Evolutionary conservation across 1,139 yeast genomes (phyloP).

Genomic region (Diutina rugosa): DNA sequence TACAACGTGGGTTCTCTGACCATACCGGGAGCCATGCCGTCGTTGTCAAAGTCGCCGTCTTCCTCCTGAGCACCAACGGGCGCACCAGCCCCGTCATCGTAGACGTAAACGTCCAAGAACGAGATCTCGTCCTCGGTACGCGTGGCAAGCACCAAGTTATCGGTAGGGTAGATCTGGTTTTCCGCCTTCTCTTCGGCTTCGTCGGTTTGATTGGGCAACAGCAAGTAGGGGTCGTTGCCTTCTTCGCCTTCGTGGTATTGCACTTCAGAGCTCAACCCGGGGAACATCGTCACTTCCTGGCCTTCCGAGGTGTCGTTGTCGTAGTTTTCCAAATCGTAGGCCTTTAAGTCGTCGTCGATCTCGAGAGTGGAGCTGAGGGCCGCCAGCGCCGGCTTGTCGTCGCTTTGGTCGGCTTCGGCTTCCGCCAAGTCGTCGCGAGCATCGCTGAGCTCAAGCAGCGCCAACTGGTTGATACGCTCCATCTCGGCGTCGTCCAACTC

Average conservation of each 20-base stretch:
- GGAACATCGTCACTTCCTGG: slow-evolving; percentile 48
- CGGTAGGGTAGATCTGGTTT: slow-evolving; percentile 78
- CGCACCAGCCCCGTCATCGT: slow-evolving; percentile 88
- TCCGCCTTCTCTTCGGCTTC: slow-evolving; percentile 64
- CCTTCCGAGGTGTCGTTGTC: slow-evolving; percentile 53
- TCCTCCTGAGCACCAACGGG: slow-evolving; percentile 49
- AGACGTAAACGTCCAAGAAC: slow-evolving; percentile 82
- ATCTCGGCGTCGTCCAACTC: slow-evolving; percentile 86
- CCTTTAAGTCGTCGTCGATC: slow-evolving; percentile 74
- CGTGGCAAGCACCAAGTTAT: slow-evolving; percentile 78
- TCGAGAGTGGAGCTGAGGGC: slow-evolving; percentile 40
- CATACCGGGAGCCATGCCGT: slow-evolving; percentile 56
- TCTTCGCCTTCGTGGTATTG: slow-evolving; percentile 41
- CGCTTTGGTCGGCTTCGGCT: slow-evolving; percentile 11
- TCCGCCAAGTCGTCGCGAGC: slow-evolving; percentile 50
- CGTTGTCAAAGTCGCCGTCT: slow-evolving; percentile 47
- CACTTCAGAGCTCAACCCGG: slow-evolving; percentile 46
- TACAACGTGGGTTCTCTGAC: slow-evolving; percentile 66
- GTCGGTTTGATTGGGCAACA: slow-evolving; percentile 59
- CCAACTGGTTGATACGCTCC: slow-evolving; percentile 80
- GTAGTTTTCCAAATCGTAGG: slow-evolving; percentile 74
- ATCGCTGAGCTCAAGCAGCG: slow-evolving; percentile 68
- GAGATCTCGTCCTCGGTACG: slow-evolving; percentile 95
- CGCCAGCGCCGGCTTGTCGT: not conserved
- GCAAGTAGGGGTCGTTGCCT: slow-evolving; percentile 55